phyloP scores from a whole-genome alignment of 805 yeast genomes.

The Pichia heedii region DNA sequence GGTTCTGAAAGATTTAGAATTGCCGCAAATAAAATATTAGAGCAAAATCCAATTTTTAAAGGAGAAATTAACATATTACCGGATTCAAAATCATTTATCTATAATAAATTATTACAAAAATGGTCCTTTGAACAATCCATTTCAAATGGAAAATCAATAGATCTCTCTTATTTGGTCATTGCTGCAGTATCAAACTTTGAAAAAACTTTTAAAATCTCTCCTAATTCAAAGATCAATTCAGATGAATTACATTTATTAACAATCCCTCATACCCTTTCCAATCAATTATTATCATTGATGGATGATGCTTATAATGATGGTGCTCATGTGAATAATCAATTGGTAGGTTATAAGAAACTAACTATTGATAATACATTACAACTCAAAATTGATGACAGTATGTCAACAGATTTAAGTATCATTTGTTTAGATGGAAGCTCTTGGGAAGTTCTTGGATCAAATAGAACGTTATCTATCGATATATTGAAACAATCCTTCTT shows the following conservation, averaged over 20 bases:
- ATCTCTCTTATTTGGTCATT: conserved; percentile 50
- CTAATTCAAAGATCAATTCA: conserved; percentile 39
- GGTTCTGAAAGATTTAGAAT: conserved; percentile 61
- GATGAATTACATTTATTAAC: conserved; percentile 37
- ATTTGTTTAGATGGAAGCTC: conserved; percentile 60
- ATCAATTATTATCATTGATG: conserved; percentile 45
- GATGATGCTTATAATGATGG: conserved; percentile 48
- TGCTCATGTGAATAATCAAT: conserved; percentile 37
- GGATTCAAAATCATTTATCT: background rate
- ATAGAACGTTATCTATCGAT: background rate
- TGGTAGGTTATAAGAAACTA: conserved; percentile 36
- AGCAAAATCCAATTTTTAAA: conserved; percentile 40
- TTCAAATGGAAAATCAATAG: background rate
- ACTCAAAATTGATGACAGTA: conserved; percentile 1
- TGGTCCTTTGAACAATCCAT: background rate
- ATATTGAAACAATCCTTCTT: conserved; percentile 1
- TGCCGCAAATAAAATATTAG: conserved; percentile 54
- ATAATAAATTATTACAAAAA: conserved; percentile 7
- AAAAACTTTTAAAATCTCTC: conserved; percentile 53
- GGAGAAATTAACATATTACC: conserved; percentile 25
- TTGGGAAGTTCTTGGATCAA: conserved; percentile 1
- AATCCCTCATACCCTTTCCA: conserved; percentile 29
- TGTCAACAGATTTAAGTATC: conserved; percentile 28
- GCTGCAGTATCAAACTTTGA: conserved; percentile 52
- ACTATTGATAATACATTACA: conserved; percentile 1